These are phyloP conservation scores for Isatis tinctoria DNA, from an alignment of 345 rosid species.

Conservation along the genomic window DNA sequence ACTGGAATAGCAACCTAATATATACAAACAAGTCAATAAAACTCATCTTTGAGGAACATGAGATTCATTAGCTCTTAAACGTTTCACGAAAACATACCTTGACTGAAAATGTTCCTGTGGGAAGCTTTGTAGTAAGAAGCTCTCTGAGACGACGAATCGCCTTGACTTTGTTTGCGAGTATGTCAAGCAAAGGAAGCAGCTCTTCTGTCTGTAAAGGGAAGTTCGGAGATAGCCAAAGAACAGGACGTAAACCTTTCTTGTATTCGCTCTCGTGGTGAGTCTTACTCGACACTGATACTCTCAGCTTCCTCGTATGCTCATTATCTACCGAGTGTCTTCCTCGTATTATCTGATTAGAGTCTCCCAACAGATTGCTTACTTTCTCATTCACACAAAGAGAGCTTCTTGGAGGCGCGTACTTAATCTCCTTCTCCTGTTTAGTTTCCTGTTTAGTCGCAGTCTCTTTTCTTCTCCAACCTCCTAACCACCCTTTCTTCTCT, in stretches of 20 bases:
- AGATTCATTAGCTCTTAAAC: not conserved
- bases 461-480: slow-evolving; percentile 88
- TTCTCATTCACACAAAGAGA: slow-evolving; percentile 86
- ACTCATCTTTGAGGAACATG: not conserved
- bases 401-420: slow-evolving; percentile 65
- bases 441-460: slow-evolving; percentile 47
- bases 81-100: slow-evolving; percentile 57
- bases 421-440: slow-evolving; percentile 53
- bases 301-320: too few relatives aligned
- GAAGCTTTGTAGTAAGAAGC: too few relatives aligned
- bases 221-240: too few relatives aligned
- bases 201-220: too few relatives aligned
- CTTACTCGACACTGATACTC: too few relatives aligned
- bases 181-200: too few relatives aligned
- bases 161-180: too few relatives aligned
- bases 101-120: too few relatives aligned
- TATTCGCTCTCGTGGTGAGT: too few relatives aligned
- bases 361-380: slow-evolving; percentile 72
- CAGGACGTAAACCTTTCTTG: too few relatives aligned
- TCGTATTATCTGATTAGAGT: slow-evolving; percentile 62
- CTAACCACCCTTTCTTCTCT: slow-evolving; percentile 99
- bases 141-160: too few relatives aligned
- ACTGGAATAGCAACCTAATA: slow-evolving; percentile 94
- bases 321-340: slow-evolving; percentile 89
- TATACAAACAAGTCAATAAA: not conserved